Evolutionary conservation across 306 rosid genomes (phyloP).

Genomic region (Adenanthera pavonina): DNA sequence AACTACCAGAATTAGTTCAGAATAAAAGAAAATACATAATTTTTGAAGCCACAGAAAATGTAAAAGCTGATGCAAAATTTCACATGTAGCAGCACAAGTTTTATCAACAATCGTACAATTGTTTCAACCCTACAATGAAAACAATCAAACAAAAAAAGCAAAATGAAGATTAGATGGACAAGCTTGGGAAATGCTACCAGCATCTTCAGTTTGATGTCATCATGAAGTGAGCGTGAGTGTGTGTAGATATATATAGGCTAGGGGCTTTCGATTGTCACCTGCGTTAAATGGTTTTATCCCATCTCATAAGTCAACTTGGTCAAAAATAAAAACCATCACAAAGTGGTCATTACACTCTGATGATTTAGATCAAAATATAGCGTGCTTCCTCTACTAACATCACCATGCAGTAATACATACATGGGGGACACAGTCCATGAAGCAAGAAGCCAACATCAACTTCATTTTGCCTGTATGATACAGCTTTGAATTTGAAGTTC

Average conservation of each 20-base stretch:
- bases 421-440: constrained; percentile 17
- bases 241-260: too few species aligned
- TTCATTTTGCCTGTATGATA: background rate
- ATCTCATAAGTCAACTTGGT: too few species aligned
- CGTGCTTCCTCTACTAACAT: constrained; percentile 37
- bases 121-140: constrained; percentile 27
- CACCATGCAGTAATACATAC: constrained; percentile 26
- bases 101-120: constrained; percentile 32
- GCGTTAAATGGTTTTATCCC: too few species aligned
- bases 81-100: constrained; percentile 34
- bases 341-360: constrained; percentile 14
- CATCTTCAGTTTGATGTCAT: constrained; percentile 36
- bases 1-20: background rate
- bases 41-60: background rate
- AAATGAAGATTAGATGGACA: constrained; percentile 33
- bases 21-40: background rate
- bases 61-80: constrained; percentile 32
- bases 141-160: background rate
- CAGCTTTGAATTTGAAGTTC: background rate
- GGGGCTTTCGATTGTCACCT: too few species aligned
- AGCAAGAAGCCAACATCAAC: constrained; percentile 26
- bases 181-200: constrained; percentile 28
- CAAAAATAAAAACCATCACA: too few species aligned
- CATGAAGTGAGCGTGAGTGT: too few species aligned
- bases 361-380: constrained; percentile 36